Evolutionary conservation across 768 basidiomycete genomes (phyloP), one percentile per base, ranked within the genome.

Genomic region (Amanita polypyramis): DNA sequence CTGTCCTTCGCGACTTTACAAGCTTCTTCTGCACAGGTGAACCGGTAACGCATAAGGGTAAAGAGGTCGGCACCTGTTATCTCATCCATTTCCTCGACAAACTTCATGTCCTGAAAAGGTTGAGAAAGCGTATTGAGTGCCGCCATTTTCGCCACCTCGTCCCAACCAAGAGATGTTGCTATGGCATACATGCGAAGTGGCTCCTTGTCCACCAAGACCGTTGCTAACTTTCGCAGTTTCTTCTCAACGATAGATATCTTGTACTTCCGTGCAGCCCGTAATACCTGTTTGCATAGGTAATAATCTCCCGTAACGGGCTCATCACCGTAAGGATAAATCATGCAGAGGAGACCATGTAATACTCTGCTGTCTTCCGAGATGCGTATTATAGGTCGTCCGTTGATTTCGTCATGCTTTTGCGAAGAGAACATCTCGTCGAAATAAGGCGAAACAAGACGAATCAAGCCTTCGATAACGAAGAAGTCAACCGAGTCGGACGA

Each of bases 401-500:
- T 27, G 4, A 10, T 19, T 15, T 17, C 29, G 5, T 33, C 27
- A 33, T 19, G 44, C 2, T 36, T 15, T 36, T 34, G 6, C 19
- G 30, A 43, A 21, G 44, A 21, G 25, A 34, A 27, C 66, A 68
- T 67, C 36, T 45, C 55, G 15, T 49, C 47, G 43, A 67, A 68
- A 12, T 65, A 46, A 1, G 63, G 57, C 1, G 69, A 68, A 3
- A 57, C 54, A 8, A 62, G 27, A 9, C 61, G 52, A 3, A 69
- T 55, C 1, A 67, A 50, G 14, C 44, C 42, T 46, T 59, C 60
- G 43, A 54, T 55, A 34, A 62, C 56, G 21, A 54, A 55, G 52
- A 67, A 66, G 45, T 68, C 56, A 33, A 64, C 43, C 7, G 56
- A 53, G 51, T 68, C 65, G 12, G 54, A 56, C 9, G 57, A 54